Evolutionary conservation across 2,329 filamentous ascomycete species (phyloP).

Genomic region (Aspergillus eucalypticola): DNA sequence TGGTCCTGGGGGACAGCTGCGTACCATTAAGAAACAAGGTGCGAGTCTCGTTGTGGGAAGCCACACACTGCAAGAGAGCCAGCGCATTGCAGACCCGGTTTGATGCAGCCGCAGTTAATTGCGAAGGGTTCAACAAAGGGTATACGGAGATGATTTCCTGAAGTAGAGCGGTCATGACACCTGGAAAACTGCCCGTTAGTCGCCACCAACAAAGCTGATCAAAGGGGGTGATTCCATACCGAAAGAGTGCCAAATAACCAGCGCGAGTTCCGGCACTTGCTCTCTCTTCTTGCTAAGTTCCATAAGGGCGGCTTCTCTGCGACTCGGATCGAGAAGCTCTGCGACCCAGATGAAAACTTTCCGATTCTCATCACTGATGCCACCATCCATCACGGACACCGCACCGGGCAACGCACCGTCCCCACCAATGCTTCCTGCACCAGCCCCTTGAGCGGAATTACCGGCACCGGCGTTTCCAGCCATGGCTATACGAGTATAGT

Average conservation of each 20-base stretch:
- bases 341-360: slow-evolving; percentile 92
- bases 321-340: slow-evolving; percentile 82
- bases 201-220: not conserved
- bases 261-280: slow-evolving; percentile 91
- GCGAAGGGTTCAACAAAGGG: slow-evolving; percentile 91
- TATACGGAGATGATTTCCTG: slow-evolving; percentile 99
- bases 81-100: slow-evolving; percentile 98
- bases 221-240: slow-evolving; percentile 58
- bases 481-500: slow-evolving; percentile 72
- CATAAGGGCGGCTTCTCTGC: slow-evolving; percentile 84
- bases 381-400: slow-evolving; percentile 58
- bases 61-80: slow-evolving; percentile 92
- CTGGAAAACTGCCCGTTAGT: slow-evolving; percentile 47
- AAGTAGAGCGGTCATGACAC: slow-evolving; percentile 95
- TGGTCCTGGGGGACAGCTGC: slow-evolving; percentile 15
- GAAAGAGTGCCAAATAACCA: slow-evolving; percentile 98
- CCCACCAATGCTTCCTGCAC: slow-evolving; percentile 51
- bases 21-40: slow-evolving; percentile 90
- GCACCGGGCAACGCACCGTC: slow-evolving; percentile 34
- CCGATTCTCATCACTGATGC: slow-evolving; percentile 83
- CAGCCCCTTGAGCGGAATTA: slow-evolving; percentile 38
- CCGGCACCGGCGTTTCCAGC: slow-evolving; percentile 58
- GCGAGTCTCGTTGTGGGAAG: slow-evolving; percentile 93
- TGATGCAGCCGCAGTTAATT: slow-evolving; percentile 93
- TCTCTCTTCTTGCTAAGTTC: slow-evolving; percentile 98